phyloP scores from a whole-genome alignment of 352 stramenopile species.

The Phytopythium ostracodes region DNA sequence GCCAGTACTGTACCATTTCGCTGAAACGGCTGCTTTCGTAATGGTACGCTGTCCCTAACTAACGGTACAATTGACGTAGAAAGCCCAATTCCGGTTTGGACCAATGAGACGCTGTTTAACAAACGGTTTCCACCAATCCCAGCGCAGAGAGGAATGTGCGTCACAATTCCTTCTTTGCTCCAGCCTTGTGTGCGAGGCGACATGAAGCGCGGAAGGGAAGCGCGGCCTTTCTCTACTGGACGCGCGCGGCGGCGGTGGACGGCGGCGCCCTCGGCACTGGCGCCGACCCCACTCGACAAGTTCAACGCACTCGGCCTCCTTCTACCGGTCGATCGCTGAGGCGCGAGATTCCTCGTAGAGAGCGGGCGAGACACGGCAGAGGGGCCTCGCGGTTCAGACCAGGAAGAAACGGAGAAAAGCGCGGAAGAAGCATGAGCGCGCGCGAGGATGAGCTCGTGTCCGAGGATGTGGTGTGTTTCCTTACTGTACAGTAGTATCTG shows the following conservation, averaged over 20 bases:
- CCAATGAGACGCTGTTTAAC: conserved; percentile 1
- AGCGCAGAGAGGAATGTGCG: conserved; percentile 21
- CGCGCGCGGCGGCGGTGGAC: neutral
- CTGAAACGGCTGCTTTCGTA: too few species aligned
- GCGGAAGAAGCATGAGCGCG: conserved; percentile 5
- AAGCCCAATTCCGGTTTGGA: neutral
- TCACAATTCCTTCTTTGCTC: neutral
- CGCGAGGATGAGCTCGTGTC: conserved; percentile 18
- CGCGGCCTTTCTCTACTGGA: conserved; percentile 1
- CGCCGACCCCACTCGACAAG: neutral
- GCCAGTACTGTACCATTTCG: neutral
- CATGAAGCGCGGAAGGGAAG: neutral
- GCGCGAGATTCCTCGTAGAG: neutral
- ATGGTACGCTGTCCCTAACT: neutral
- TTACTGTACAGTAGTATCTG: neutral
- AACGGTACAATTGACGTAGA: neutral
- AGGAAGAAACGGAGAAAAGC: neutral
- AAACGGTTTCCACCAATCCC: conserved; percentile 25
- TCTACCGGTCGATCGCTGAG: neutral
- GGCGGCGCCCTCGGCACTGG: neutral
- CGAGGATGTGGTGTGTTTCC: conserved; percentile 42
- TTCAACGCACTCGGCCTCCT: neutral
- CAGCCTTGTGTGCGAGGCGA: neutral
- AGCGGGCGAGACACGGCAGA: neutral
- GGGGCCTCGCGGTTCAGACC: neutral